Base-by-base conservation (phyloP, 2,329 filamentous ascomycete genomes). In the Zymoseptoria brevis region DNA sequence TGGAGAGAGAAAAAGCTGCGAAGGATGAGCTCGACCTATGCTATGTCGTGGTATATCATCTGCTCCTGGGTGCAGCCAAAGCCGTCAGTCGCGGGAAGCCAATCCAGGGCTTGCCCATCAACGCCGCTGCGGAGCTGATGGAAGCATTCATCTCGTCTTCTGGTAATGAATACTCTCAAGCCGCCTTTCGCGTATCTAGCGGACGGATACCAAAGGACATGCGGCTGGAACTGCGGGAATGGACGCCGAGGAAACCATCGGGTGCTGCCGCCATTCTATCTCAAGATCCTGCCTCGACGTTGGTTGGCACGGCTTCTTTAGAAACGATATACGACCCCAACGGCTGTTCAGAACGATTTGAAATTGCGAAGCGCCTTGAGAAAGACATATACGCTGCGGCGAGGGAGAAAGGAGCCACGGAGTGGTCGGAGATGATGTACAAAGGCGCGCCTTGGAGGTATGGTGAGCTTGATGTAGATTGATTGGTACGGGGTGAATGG, bases 181-280 rank as follows among this genome's bases (percentile, higher is more conserved):
- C 45, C 16, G 57, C 57, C 16, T 58, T 54, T 35, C 45, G 41
- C 22, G 13, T 19, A 19, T 58, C 57, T 4, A 58, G 57, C 29
- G 57, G 57, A 11, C 51, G 51, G 7, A 58, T 58, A 11, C 52
- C 51, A 8, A 54, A 58, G 16, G 16, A 3, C n/a, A 19, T 57
- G 6, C 49, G 50, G 3, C 55, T 50, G 30, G 30, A 22, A 21
- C n/a, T 51, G 16, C 50, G 50, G 19, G 19, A 21, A 13, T 51
- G 50, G 50, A 51, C 19, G 19, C 19, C 19, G 19, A 51, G 50
- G 13, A 24, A 19, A 11, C 50, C 50, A 13, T 22, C 50, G 11
- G 50, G 19, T 51, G 50, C 50, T n/a, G 50, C 50, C 7, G n/a
- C 50, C 8, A 51, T 51, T n/a, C 2, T 51, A 8, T 51, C 50